phyloP scores from a whole-genome alignment of 108 stramenopile genomes.

The Cyclotella choctawhatcheeana region DNA sequence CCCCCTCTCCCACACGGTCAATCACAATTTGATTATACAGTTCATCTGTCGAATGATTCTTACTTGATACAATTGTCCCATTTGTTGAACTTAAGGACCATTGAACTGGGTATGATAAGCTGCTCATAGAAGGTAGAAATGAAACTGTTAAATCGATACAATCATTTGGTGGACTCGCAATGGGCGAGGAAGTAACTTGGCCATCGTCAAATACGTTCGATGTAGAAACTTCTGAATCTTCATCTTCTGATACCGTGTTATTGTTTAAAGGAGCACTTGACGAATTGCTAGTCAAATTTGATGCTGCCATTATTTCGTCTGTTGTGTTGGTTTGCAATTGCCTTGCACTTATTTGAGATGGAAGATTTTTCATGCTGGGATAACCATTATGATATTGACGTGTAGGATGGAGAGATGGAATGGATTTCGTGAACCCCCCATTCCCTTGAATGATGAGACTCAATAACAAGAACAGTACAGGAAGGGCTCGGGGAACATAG shows the following conservation, averaged over 20 bases:
- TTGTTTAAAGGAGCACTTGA: no score
- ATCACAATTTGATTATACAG: not conserved
- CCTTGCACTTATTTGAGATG: no score
- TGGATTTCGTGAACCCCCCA: not conserved
- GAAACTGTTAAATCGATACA: constrained; percentile 5
- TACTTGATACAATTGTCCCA: not conserved
- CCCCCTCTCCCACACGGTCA: not conserved
- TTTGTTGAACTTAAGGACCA: not conserved
- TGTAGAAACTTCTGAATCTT: no score
- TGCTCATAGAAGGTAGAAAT: not conserved
- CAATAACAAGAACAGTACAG: not conserved
- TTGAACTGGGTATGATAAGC: not conserved
- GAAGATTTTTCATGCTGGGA: no score
- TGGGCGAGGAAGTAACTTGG: no score
- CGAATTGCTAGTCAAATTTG: no score
- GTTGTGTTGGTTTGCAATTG: no score
- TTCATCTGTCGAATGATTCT: not conserved
- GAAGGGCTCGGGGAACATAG: no score
- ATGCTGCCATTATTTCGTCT: no score
- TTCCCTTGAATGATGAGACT: not conserved
- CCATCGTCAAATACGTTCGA: no score
- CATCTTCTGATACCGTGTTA: no score
- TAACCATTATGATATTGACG: not conserved
- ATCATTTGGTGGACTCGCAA: not conserved
- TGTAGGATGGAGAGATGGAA: constrained; percentile 2